A percentile compares a stretch with the other conserved stretches of the same genome.
phyloP scores from a whole-genome alignment of 2,329 filamentous ascomycete species.

The Tolypocladium sp. region DNA sequence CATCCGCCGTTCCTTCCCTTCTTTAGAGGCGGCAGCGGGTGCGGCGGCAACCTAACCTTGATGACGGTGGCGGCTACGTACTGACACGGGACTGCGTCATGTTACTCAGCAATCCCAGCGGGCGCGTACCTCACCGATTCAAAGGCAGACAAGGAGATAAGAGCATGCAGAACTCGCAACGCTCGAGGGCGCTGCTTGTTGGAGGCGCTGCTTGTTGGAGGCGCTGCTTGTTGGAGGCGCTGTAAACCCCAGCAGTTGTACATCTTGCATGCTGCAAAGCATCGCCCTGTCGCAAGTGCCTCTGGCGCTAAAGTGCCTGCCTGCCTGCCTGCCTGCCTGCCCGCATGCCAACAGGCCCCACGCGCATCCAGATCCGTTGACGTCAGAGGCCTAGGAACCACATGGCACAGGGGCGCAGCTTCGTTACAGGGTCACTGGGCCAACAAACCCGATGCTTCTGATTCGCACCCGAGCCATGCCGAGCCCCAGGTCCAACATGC shows the following conservation, averaged over 20 bases:
- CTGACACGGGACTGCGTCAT: neutral
- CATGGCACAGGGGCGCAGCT: neutral
- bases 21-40: neutral
- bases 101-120: neutral
- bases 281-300: neutral
- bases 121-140: no score
- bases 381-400: neutral
- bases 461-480: neutral
- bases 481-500: neutral
- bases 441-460: neutral
- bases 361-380: neutral
- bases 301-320: neutral
- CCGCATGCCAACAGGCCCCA: neutral
- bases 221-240: neutral
- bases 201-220: neutral
- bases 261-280: neutral
- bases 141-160: neutral
- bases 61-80: neutral
- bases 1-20: neutral
- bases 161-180: neutral
- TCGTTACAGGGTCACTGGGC: neutral
- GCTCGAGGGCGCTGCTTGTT: neutral
- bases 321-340: no score
- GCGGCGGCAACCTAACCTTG: neutral
- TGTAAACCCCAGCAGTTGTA: neutral